These are phyloP conservation scores for Petunia secreta DNA, from an alignment of 257 asterid genomes.

Conservation along the genomic window DNA sequence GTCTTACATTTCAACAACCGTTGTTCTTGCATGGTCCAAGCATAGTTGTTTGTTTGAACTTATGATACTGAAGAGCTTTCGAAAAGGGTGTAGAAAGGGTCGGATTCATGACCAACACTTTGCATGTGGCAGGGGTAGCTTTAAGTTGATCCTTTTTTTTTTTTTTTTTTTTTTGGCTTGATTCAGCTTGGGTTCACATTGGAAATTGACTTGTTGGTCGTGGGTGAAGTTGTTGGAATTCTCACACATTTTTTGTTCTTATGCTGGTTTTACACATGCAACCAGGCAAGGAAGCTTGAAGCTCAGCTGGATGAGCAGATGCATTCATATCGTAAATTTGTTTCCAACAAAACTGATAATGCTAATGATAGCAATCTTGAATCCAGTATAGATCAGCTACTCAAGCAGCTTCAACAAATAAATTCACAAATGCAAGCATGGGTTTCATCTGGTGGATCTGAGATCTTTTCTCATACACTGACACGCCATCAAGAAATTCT, in stretches of 20 bases:
- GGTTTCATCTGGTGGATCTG: slow-evolving; percentile 98
- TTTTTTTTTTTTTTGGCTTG: slow-evolving; percentile 6
- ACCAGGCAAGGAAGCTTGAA: slow-evolving; percentile 91
- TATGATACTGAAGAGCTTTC: slow-evolving; percentile 8
- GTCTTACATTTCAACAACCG: background rate
- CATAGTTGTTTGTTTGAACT: background rate
- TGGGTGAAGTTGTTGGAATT: slow-evolving; percentile 8
- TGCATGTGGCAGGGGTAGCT: slow-evolving; percentile 1
- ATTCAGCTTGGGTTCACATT: slow-evolving; percentile 8
- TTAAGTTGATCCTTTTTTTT: background rate
- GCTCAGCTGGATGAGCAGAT: slow-evolving; percentile 96
- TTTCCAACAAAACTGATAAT: slow-evolving; percentile 62
- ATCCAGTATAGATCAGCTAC: slow-evolving; percentile 74
- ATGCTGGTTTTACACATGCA: slow-evolving; percentile 22
- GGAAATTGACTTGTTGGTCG: slow-evolving; percentile 15
- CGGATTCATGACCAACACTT: background rate
- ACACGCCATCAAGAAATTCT: slow-evolving; percentile 97
- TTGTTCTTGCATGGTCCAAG: background rate
- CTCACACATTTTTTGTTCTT: background rate
- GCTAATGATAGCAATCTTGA: slow-evolving; percentile 70
- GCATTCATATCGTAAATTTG: slow-evolving; percentile 82
- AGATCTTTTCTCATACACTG: slow-evolving; percentile 89
- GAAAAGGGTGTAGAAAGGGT: background rate
- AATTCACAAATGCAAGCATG: slow-evolving; percentile 96
- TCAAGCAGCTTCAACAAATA: slow-evolving; percentile 87